Evolutionary conservation across 306 rosid species (phyloP).

Genomic region (Vigna unguiculata): DNA sequence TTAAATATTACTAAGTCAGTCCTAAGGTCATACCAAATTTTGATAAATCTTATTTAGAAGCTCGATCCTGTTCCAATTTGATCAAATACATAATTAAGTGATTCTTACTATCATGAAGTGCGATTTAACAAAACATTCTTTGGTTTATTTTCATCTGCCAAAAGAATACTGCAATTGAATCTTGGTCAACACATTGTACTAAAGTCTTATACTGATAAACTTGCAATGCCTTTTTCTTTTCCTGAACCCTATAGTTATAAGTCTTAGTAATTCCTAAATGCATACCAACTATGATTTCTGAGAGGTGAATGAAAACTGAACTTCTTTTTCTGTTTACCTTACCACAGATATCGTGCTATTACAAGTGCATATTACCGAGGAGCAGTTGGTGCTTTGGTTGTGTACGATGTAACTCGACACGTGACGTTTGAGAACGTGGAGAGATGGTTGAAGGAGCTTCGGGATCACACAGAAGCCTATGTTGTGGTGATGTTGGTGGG

Average conservation of each 20-base stretch:
- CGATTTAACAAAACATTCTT: not conserved
- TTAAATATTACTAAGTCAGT: too few species aligned
- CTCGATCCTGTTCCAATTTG: not conserved
- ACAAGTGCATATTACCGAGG: slow-evolving; percentile 89
- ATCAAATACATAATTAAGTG: not conserved
- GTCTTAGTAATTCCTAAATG: not conserved
- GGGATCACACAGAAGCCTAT: slow-evolving; percentile 78
- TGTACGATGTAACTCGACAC: slow-evolving; percentile 75
- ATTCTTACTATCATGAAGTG: not conserved
- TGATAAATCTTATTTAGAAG: not conserved
- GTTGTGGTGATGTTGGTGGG: slow-evolving; percentile 86
- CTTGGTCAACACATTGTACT: not conserved
- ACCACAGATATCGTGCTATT: slow-evolving; percentile 74
- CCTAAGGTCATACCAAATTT: too few species aligned
- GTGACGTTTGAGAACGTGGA: slow-evolving; percentile 76
- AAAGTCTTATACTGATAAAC: too few species aligned
- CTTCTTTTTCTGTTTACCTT: not conserved
- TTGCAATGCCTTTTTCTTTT: not conserved
- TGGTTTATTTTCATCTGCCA: not conserved
- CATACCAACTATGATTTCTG: not conserved
- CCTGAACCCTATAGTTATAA: too few species aligned
- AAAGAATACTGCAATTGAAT: not conserved
- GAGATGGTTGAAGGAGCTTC: slow-evolving; percentile 86
- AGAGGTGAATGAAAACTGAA: not conserved
- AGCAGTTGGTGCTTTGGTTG: slow-evolving; percentile 86